Evolutionary conservation across 2,329 filamentous ascomycete genomes (phyloP).

Genomic region (Geosmithia flava): DNA sequence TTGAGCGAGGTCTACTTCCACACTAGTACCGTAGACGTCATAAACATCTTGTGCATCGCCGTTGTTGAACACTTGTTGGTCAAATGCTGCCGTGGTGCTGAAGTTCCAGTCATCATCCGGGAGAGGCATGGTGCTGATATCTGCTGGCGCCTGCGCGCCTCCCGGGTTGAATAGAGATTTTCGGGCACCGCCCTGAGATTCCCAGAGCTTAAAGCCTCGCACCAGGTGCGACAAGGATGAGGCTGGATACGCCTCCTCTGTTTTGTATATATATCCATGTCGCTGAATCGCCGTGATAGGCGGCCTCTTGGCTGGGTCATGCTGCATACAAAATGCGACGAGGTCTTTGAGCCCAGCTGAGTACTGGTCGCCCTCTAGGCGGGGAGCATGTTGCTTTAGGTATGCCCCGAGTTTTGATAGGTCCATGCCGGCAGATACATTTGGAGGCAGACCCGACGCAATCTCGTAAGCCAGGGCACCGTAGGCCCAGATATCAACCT

Average conservation of each 20-base stretch:
- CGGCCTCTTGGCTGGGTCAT: constrained; percentile 56
- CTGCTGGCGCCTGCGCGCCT: constrained; percentile 41
- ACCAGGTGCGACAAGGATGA: constrained; percentile 53
- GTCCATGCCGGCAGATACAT: constrained; percentile 40
- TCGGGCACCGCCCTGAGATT: constrained; percentile 58
- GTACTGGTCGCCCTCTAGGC: constrained; percentile 59
- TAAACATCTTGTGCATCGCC: constrained; percentile 45
- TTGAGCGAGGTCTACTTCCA: constrained; percentile 31
- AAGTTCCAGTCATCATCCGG: constrained; percentile 56
- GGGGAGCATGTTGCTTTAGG: constrained; percentile 49
- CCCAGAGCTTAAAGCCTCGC: constrained; percentile 63
- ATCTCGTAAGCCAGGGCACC: constrained; percentile 74
- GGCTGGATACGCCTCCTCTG: constrained; percentile 49
- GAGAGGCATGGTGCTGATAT: constrained; percentile 28
- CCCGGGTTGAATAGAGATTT: constrained; percentile 49
- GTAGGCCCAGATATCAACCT: constrained; percentile 77
- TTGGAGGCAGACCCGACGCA: constrained; percentile 64
- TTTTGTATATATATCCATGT: constrained; percentile 57
- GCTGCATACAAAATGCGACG: constrained; percentile 60
- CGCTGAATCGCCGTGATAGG: constrained; percentile 56
- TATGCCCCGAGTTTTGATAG: constrained; percentile 39
- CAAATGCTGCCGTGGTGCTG: constrained; percentile 52
- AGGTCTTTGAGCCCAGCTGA: constrained; percentile 57
- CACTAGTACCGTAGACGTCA: constrained; percentile 45
- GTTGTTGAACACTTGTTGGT: constrained; percentile 40